phyloP scores from a whole-genome alignment of 2,329 filamentous ascomycete genomes.

The Xylaria sp. region DNA sequence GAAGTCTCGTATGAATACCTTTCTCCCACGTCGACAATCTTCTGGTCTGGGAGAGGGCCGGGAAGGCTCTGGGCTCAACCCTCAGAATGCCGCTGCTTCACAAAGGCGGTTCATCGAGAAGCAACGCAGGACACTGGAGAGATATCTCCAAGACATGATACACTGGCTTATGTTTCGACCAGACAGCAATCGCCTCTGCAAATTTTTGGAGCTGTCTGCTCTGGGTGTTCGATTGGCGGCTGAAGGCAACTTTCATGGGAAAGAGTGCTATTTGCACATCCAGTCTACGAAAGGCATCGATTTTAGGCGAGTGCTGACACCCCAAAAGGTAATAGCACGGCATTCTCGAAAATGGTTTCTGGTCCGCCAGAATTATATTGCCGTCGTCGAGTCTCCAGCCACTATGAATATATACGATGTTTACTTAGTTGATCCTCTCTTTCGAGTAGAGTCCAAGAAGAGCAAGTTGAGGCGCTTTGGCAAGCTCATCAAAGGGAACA shows the following conservation, averaged over 20 bases:
- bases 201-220: constrained; percentile 94
- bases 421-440: constrained; percentile 92
- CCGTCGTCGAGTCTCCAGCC: constrained; percentile 97
- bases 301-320: constrained; percentile 82
- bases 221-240: constrained; percentile 92
- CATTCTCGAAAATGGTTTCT: constrained; percentile 97
- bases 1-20: constrained; percentile 64
- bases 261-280: constrained; percentile 93
- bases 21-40: constrained; percentile 64
- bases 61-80: constrained; percentile 55
- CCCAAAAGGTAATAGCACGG: constrained; percentile 79
- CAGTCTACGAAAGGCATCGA: constrained; percentile 90
- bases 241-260: constrained; percentile 96
- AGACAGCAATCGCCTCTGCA: constrained; percentile 94
- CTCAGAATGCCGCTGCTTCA: constrained; percentile 63
- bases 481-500: constrained; percentile 71
- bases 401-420: constrained; percentile 99
- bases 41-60: constrained; percentile 60
- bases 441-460: constrained; percentile 81
- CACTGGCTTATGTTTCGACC: constrained; percentile 96
- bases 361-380: constrained; percentile 96
- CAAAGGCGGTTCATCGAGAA: constrained; percentile 77
- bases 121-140: constrained; percentile 86
- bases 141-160: constrained; percentile 92
- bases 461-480: constrained; percentile 63